Evolutionary conservation across 768 basidiomycete species (phyloP).

Genomic region (Trametes meyenii): DNA sequence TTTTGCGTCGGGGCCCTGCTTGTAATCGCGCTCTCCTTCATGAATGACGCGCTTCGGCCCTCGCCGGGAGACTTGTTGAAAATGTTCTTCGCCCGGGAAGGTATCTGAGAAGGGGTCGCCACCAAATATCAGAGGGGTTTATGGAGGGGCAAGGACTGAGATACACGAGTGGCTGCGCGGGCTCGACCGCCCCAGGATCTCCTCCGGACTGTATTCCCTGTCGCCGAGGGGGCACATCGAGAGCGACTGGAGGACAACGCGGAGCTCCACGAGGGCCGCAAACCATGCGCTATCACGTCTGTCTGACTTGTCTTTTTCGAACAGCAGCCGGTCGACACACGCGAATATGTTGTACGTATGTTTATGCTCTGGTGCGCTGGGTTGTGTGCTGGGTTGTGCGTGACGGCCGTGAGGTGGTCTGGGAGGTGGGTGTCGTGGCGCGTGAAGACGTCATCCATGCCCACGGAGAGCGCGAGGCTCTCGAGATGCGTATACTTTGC

Average conservation of each 20-base stretch:
- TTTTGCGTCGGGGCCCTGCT: constrained; percentile 24
- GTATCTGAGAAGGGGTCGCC: too few relatives aligned
- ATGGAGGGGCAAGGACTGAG: too few relatives aligned
- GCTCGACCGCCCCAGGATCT: background rate
- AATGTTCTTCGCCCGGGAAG: too few relatives aligned
- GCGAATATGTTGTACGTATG: constrained; percentile 1
- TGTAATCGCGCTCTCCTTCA: constrained; percentile 19
- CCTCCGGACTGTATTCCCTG: background rate
- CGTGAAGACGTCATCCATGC: constrained; percentile 4
- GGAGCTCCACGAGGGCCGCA: background rate
- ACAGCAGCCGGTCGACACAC: background rate
- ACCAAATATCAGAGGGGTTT: too few relatives aligned
- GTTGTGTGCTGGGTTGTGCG: background rate
- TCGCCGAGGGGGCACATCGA: too few relatives aligned
- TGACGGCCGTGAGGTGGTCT: background rate
- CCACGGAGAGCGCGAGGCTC: constrained; percentile 5
- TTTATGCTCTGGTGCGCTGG: background rate
- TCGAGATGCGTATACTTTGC: constrained; percentile 5
- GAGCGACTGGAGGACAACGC: background rate
- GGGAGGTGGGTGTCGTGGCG: background rate
- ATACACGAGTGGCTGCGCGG: background rate
- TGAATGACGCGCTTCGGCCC: background rate
- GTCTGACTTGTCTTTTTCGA: background rate
- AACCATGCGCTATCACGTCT: background rate
- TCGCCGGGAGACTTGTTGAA: too few relatives aligned